These are phyloP conservation scores for Zymoseptoria ardabiliae DNA, from an alignment of 2,329 filamentous ascomycete species.

Conservation along the genomic window DNA sequence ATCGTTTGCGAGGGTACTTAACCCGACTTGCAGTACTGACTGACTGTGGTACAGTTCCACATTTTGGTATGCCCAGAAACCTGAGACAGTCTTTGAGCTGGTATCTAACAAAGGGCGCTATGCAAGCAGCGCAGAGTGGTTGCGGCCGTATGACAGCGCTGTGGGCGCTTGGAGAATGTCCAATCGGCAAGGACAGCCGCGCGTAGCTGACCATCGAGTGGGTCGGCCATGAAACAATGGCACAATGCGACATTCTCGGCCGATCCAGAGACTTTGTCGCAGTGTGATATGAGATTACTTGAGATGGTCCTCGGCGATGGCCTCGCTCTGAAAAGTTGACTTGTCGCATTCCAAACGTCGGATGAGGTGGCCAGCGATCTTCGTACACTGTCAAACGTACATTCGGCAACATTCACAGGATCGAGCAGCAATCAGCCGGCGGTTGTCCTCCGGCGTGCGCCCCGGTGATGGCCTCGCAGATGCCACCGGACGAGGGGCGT, in stretches of 20 bases:
- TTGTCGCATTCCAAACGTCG: too few species aligned
- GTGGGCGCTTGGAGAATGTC: background rate
- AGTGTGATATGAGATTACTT: background rate
- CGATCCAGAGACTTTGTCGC: background rate
- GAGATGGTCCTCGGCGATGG: too few species aligned
- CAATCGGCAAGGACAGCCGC: background rate
- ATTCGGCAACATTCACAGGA: too few species aligned
- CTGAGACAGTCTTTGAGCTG: background rate
- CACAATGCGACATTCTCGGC: background rate
- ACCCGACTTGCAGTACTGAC: background rate
- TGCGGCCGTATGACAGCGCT: background rate
- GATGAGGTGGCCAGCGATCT: too few species aligned
- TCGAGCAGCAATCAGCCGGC: too few species aligned
- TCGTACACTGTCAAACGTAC: too few species aligned
- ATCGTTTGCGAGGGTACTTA: background rate
- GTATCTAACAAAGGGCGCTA: background rate
- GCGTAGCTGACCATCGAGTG: background rate
- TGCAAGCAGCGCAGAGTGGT: background rate
- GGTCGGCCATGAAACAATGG: background rate
- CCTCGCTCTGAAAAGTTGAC: too few species aligned
- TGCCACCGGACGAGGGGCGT: too few species aligned
- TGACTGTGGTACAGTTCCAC: background rate
- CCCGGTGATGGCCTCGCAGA: too few species aligned
- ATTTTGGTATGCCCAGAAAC: background rate
- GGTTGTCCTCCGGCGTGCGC: too few species aligned